These are phyloP conservation scores for Passiflora organensis DNA, from an alignment of 345 rosid genomes.

Conservation along the genomic window DNA sequence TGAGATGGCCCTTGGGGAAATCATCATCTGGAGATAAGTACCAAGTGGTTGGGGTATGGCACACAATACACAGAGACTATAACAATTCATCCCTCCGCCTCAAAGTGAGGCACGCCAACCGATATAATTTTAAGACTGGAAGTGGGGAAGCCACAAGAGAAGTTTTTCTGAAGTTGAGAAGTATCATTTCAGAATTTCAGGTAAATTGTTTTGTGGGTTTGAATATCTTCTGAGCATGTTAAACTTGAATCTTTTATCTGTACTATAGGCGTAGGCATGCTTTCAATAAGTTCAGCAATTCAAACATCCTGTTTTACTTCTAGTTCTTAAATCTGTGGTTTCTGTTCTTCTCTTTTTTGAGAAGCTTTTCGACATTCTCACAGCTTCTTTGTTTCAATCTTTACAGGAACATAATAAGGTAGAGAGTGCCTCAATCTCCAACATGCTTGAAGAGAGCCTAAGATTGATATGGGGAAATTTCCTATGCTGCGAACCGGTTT, in stretches of 20 bases:
- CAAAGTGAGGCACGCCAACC: slow-evolving; percentile 50
- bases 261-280: not conserved
- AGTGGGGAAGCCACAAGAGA: slow-evolving; percentile 37
- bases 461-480: slow-evolving; percentile 41
- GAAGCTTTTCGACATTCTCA: not conserved
- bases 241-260: not conserved
- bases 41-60: slow-evolving; percentile 42
- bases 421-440: slow-evolving; percentile 10
- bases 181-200: slow-evolving; percentile 32
- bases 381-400: not conserved
- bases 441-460: slow-evolving; percentile 34
- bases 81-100: slow-evolving; percentile 38
- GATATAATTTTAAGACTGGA: slow-evolving; percentile 41
- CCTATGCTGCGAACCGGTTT: slow-evolving; percentile 16
- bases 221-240: not conserved
- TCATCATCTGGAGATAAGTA: slow-evolving; percentile 37
- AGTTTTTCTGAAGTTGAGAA: slow-evolving; percentile 42
- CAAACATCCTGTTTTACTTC: too few relatives aligned
- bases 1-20: slow-evolving; percentile 57
- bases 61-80: slow-evolving; percentile 32
- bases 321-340: not conserved
- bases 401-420: slow-evolving; percentile 29
- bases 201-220: slow-evolving; percentile 14
- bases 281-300: too few relatives aligned
- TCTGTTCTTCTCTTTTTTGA: not conserved